phyloP scores from a whole-genome alignment of 2,329 filamentous ascomycete genomes.

The Zasmidium angulare region DNA sequence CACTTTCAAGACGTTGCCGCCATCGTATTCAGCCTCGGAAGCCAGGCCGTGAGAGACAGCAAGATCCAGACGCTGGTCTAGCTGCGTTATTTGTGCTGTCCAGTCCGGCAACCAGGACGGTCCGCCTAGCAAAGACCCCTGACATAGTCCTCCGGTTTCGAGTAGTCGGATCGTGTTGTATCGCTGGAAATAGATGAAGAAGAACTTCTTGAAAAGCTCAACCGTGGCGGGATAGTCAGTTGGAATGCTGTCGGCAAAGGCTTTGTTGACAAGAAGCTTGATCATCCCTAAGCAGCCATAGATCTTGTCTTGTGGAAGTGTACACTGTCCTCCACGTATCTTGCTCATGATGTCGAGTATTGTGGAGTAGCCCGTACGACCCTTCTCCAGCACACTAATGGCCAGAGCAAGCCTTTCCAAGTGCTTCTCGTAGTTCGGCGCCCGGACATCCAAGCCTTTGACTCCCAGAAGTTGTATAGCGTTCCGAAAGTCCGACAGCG shows the following conservation, averaged over 20 bases:
- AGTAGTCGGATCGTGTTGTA: constrained; percentile 5
- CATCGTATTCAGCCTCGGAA: constrained; percentile 1
- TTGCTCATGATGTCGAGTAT: constrained; percentile 4
- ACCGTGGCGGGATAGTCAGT: neutral
- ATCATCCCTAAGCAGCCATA: constrained; percentile 13
- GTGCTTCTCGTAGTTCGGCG: neutral
- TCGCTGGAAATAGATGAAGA: constrained; percentile 1
- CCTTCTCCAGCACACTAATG: constrained; percentile 3
- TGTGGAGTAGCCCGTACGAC: neutral
- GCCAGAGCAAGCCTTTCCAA: neutral
- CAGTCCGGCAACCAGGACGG: constrained; percentile 14
- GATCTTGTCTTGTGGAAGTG: constrained; percentile 10
- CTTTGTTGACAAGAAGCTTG: neutral
- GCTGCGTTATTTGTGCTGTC: neutral
- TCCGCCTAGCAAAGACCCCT: constrained; percentile 4
- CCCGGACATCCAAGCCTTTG: constrained; percentile 5
- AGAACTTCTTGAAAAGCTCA: constrained; percentile 8
- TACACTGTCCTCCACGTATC: constrained; percentile 4
- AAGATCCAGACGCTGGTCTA: constrained; percentile 6
- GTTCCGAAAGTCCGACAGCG: constrained; percentile 5
- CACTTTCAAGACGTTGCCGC: neutral
- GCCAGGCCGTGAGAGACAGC: constrained; percentile 8
- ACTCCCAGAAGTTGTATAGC: constrained; percentile 6
- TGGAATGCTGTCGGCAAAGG: constrained; percentile 4
- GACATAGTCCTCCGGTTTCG: constrained; percentile 7